A percentile compares a stretch with the other conserved stretches of the same genome.
These are phyloP conservation scores for Zarea fungicola DNA, from an alignment of 2,329 filamentous ascomycete genomes.

Conservation along the genomic window DNA sequence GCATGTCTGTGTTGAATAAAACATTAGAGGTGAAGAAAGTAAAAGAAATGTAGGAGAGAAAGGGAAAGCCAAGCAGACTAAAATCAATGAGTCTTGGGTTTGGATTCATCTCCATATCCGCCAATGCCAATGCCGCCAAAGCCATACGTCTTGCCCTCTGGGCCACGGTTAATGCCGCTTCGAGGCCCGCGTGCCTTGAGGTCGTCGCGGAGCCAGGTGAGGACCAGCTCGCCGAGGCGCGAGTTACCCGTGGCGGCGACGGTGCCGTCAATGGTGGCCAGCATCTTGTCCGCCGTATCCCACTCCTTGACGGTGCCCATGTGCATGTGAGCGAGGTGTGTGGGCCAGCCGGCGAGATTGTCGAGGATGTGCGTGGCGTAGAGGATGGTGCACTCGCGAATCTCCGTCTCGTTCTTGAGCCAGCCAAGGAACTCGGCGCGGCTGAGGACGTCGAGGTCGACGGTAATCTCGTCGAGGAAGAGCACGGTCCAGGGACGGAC, in stretches of 20 bases:
- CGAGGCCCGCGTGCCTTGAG: slow-evolving; percentile 73
- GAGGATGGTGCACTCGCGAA: slow-evolving; percentile 79
- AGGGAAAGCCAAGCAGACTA: neutral
- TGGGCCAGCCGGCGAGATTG: slow-evolving; percentile 91
- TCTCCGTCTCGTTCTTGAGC: slow-evolving; percentile 81
- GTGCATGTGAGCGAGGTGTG: slow-evolving; percentile 93
- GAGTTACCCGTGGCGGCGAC: slow-evolving; percentile 61
- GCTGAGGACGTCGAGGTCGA: slow-evolving; percentile 85
- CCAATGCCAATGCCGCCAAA: slow-evolving; percentile 46
- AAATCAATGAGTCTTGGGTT: slow-evolving; percentile 25
- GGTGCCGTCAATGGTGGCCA: slow-evolving; percentile 42
- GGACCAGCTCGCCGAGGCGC: slow-evolving; percentile 77
- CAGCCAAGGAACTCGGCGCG: slow-evolving; percentile 81
- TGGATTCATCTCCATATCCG: slow-evolving; percentile 53
- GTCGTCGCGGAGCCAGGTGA: slow-evolving; percentile 82
- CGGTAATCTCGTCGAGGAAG: slow-evolving; percentile 92
- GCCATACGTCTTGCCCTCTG: slow-evolving; percentile 61
- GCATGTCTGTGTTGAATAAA: slow-evolving; percentile 7
- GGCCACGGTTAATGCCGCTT: slow-evolving; percentile 47
- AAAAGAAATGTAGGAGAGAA: neutral
- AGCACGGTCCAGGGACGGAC: slow-evolving; percentile 87
- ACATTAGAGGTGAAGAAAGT: slow-evolving; percentile 9
- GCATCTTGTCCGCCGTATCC: slow-evolving; percentile 68
- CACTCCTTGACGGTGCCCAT: slow-evolving; percentile 82
- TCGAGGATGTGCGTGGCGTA: slow-evolving; percentile 98